These are phyloP conservation scores for Apiospora marii DNA, from an alignment of 2,329 filamentous ascomycete genomes.

Conservation along the genomic window DNA sequence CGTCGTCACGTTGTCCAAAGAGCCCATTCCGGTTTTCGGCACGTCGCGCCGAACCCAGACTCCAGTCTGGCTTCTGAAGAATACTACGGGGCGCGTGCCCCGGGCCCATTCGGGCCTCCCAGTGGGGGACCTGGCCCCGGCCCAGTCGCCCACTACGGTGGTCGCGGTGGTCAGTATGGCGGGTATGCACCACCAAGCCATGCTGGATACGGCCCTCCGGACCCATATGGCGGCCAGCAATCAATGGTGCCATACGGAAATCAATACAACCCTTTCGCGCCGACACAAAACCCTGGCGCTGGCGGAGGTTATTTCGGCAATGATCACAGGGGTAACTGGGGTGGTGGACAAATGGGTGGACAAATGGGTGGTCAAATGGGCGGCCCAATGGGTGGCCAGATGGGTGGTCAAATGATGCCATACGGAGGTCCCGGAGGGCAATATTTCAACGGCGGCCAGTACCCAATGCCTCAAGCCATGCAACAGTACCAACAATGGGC, in stretches of 20 bases:
- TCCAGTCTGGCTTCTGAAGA: constrained; percentile 72
- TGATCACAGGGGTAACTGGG: constrained; percentile 38
- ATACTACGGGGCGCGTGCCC: not conserved
- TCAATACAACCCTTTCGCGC: constrained; percentile 44
- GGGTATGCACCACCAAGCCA: constrained; percentile 59
- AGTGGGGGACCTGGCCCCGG: constrained; percentile 2
- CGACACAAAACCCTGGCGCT: constrained; percentile 36
- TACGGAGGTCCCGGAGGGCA: constrained; percentile 44
- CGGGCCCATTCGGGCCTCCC: constrained; percentile 5
- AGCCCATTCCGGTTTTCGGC: constrained; percentile 36
- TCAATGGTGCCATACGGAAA: constrained; percentile 57
- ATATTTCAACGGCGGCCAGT: constrained; percentile 49
- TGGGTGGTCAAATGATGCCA: constrained; percentile 44
- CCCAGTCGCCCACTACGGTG: constrained; percentile 37
- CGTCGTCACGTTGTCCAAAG: constrained; percentile 47
- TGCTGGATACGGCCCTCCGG: constrained; percentile 49
- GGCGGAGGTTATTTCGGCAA: constrained; percentile 53
- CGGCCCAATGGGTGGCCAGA: constrained; percentile 3
- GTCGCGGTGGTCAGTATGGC: not conserved
- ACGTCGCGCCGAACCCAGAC: constrained; percentile 49
- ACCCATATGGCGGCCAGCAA: constrained; percentile 45
- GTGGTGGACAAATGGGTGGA: constrained; percentile 28
- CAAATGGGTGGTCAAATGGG: not conserved
- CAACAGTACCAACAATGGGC: constrained; percentile 54
- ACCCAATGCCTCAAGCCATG: constrained; percentile 47